Conservation (phyloP, 2,329 filamentous ascomycete species). For the Colletotrichum musae region DNA sequence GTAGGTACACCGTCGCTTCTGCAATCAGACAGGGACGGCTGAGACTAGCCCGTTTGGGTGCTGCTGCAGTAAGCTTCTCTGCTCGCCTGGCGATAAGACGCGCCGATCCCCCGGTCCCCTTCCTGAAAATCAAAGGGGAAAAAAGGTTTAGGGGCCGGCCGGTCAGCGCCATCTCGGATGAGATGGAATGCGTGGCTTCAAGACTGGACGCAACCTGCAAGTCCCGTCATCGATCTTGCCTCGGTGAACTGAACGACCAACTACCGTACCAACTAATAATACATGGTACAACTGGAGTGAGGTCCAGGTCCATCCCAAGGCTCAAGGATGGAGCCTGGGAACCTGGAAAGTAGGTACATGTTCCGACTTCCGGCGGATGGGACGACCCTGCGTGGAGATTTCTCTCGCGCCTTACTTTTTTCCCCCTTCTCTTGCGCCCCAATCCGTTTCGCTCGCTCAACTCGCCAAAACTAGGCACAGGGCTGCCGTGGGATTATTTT, state of each 20-base stretch:
- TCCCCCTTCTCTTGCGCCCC: conserved; percentile 3
- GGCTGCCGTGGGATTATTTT: conserved; percentile 18
- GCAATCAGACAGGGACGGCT: conserved; percentile 32
- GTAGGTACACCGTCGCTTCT: conserved; percentile 16
- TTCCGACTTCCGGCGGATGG: conserved; percentile 34
- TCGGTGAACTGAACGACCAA: too few relatives aligned
- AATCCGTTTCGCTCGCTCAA: conserved; percentile 29
- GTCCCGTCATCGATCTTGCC: background rate
- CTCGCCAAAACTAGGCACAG: background rate
- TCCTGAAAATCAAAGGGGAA: conserved; percentile 4
- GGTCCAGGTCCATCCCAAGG: too few relatives aligned
- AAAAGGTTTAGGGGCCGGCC: conserved; percentile 13
- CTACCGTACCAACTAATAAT: too few relatives aligned
- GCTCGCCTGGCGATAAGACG: conserved; percentile 17
- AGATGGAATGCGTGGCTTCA: background rate
- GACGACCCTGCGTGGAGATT: conserved; percentile 18
- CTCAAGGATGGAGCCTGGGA: background rate
- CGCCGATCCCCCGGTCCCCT: conserved; percentile 15
- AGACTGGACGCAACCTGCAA: background rate
- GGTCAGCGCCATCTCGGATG: conserved; percentile 5
- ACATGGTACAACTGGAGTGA: too few relatives aligned
- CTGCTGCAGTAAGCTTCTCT: conserved; percentile 1
- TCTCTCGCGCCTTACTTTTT: conserved; percentile 18
- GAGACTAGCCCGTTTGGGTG: conserved; percentile 24
- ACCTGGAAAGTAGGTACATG: conserved; percentile 5